Evolutionary conservation across 352 stramenopile genomes (phyloP).

Genomic region (Globisporangium cylindrosporum): DNA sequence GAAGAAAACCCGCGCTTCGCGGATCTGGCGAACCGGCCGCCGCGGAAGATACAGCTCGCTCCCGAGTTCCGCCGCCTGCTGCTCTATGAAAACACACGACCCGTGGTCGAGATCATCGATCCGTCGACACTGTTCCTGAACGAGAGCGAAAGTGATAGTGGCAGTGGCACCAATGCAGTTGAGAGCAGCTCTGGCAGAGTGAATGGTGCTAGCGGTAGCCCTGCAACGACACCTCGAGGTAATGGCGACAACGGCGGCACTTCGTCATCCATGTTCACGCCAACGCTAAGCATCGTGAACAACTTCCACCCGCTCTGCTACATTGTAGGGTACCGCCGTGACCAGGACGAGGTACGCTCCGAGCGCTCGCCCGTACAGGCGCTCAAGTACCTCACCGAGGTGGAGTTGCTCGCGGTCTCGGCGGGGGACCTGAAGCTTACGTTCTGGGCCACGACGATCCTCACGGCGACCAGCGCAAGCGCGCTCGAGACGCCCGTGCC

Average conservation of each 20-base stretch:
- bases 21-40: slow-evolving; percentile 48
- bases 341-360: slow-evolving; percentile 74
- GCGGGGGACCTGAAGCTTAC: slow-evolving; percentile 76
- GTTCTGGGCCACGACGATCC: slow-evolving; percentile 62
- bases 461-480: slow-evolving; percentile 61
- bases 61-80: slow-evolving; percentile 58
- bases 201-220: background rate
- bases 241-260: slow-evolving; percentile 9
- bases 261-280: slow-evolving; percentile 26
- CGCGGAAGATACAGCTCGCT: slow-evolving; percentile 55
- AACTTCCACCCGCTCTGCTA: slow-evolving; percentile 78
- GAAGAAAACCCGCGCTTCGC: slow-evolving; percentile 58
- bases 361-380: slow-evolving; percentile 74
- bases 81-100: slow-evolving; percentile 58
- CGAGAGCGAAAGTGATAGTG: slow-evolving; percentile 24
- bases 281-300: slow-evolving; percentile 50
- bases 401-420: slow-evolving; percentile 69
- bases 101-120: slow-evolving; percentile 67
- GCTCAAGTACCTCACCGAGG: slow-evolving; percentile 56
- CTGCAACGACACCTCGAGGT: background rate
- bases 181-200: background rate
- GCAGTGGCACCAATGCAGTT: background rate
- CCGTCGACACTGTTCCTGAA: slow-evolving; percentile 36
- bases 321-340: slow-evolving; percentile 58
- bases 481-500: slow-evolving; percentile 61